Evolutionary conservation across 768 basidiomycete genomes (phyloP).

Genomic region (Mycena kentingensis): DNA sequence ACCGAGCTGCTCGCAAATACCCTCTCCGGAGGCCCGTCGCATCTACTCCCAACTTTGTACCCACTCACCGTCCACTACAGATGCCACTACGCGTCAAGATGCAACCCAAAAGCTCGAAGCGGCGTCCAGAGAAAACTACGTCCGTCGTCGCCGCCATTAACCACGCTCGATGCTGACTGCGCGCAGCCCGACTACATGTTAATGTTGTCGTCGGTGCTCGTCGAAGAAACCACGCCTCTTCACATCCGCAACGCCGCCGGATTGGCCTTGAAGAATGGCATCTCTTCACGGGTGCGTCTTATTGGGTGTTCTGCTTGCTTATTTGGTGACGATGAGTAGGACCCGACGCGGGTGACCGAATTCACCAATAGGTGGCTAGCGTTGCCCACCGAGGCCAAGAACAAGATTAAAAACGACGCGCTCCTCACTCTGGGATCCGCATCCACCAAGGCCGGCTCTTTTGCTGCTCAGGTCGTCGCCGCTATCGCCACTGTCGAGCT

Average conservation of each 20-base stretch:
- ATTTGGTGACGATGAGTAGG: constrained; percentile 48
- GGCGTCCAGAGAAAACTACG: constrained; percentile 87
- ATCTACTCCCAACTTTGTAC: constrained; percentile 34
- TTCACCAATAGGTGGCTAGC: constrained; percentile 80
- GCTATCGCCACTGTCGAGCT: constrained; percentile 95
- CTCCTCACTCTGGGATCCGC: constrained; percentile 81
- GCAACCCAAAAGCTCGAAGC: constrained; percentile 88
- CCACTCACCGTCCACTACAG: constrained; percentile 43
- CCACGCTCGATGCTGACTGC: constrained; percentile 19
- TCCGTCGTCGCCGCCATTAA: constrained; percentile 49
- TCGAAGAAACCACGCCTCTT: constrained; percentile 66
- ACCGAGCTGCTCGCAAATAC: constrained; percentile 90
- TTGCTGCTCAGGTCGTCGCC: constrained; percentile 91
- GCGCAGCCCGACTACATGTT: constrained; percentile 87
- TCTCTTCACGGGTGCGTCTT: constrained; percentile 81
- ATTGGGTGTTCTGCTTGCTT: constrained; percentile 23
- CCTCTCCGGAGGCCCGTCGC: constrained; percentile 78
- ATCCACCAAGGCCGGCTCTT: constrained; percentile 71
- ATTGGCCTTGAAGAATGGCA: constrained; percentile 93
- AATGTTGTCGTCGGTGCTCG: constrained; percentile 84
- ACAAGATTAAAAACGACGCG: constrained; percentile 85
- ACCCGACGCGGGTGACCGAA: constrained; percentile 70
- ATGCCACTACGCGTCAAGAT: constrained; percentile 87
- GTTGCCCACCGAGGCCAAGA: constrained; percentile 65
- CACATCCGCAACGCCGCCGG: constrained; percentile 95